Base-by-base conservation (phyloP, 139 green algal genomes). In the Micractinium sp. region DNA sequence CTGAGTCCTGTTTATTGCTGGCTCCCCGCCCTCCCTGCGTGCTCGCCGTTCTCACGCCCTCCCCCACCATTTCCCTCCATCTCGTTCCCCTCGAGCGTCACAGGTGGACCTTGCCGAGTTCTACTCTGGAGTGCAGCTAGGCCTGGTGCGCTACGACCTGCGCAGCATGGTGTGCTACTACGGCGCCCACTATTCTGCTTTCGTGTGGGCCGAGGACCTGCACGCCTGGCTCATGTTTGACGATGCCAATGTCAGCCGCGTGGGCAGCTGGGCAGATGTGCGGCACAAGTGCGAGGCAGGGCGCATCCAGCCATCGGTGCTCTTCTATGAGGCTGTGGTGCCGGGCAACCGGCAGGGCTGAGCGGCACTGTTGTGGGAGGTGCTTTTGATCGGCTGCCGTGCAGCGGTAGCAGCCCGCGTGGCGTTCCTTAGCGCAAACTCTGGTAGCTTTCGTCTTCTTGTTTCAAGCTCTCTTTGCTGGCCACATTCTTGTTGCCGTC, bases 101-200 rank as follows among this genome's bases (percentile, higher is more conserved):
- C 84, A 88, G 84, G 84, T 90, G 0, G 60, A 86, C 38, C 33
- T 87, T 74, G 53, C 5, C 29, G 60, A 86, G 25, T 47, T 84
- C 7, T 82, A 79, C 69, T 47, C 66, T 2, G 80, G 39, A 23
- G 66, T 31, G 39, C 23, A 47, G 18, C 29, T 12, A 13, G 81
- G 73, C 20, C 12, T 84, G 47, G 69, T 89, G 25, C 27, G 89
- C 39, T 97, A 95, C 90, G 63, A 83, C 41, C 93, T 97, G 81
- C 89, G 89, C 90, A 93, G 91, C 90, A 95, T 96, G 93, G 95
- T 98, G 87, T 96, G 95, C 87, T 98, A 98, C 94, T 98, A 97
- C 85, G 95, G 96, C 23, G 90, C 93, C 90, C 96, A 98, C 89
- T 98, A 98, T 93, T 91, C 95, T 47, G 97, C 96, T 25, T 96